Evolutionary conservation across 805 yeast genomes (phyloP), one percentile per base, ranked within the genome.

Genomic region (Lipomyces kockii): DNA sequence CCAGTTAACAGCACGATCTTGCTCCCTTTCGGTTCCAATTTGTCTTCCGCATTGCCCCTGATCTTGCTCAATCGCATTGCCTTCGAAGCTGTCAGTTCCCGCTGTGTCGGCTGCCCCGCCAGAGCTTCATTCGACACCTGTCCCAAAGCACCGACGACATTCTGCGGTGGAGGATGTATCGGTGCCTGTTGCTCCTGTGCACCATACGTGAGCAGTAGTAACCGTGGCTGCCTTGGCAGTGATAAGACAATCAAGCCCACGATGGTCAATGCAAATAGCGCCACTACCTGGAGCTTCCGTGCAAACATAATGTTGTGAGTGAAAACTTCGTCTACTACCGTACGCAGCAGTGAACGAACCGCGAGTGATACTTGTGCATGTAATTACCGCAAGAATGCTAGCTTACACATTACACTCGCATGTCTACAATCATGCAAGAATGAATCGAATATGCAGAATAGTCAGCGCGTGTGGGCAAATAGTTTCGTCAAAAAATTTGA

Each of bases 1-100:
- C 71, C 72, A 22, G 73, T 57, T 25, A 70, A 64, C 34, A 70
- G 29, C 35, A 64, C 71, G 17, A 70, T 67, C 49, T 70, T 67
- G 25, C 57, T 22, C 12, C 70, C 70, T 32, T 51, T 52, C 6
- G 69, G 70, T 39, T 62, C 62, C 53, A 62, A 46, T 37, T 12
- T 14, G 46, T 58, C 65, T 14, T 14, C 8, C 27, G 65, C 61
- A 22, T 9, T 43, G 49, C 49, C 49, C 20, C 20, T 43, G 49
- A 43, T 17, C 20, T 43, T 43, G 20, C 49, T 43, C n/a, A 43
- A 43, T 17, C 5, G n/a, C 49, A 14, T 43, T 7, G 11, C 49
- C 20, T 17, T 43, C 49, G 49, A 11, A 35, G 39, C 39, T 9
- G 3, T 11, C 1, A 35, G 39, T 14, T 35, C 39, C 39, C 39